A percentile compares a stretch with the other conserved stretches of the same genome.
These are phyloP conservation scores for Tuber borchii DNA, from an alignment of 495 filamentous ascomycete genomes.

Conservation along the genomic window DNA sequence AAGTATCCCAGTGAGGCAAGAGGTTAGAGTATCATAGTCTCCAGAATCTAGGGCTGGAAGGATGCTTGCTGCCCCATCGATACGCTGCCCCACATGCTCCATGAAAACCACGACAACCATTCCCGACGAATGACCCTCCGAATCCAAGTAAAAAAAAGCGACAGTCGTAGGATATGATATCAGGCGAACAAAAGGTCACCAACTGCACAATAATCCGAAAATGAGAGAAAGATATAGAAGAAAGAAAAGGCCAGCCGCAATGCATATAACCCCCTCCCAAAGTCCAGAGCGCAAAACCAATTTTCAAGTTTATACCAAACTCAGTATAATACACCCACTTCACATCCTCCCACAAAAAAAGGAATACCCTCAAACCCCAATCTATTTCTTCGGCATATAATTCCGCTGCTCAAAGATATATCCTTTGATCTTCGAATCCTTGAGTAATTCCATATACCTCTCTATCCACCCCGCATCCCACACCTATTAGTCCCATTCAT, in stretches of 20 bases:
- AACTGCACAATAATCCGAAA: background rate
- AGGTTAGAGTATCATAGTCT: background rate
- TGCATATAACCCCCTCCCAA: background rate
- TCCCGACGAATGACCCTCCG: background rate
- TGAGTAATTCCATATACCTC: slow-evolving; percentile 84
- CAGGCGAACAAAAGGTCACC: background rate
- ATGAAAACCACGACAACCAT: background rate
- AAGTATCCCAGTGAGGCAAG: background rate
- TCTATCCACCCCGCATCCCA: slow-evolving; percentile 50
- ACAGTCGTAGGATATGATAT: background rate
- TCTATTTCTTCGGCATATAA: slow-evolving; percentile 45
- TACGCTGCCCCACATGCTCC: background rate
- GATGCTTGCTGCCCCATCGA: background rate
- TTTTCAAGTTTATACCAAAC: background rate
- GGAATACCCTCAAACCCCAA: slow-evolving; percentile 1
- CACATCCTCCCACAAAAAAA: background rate
- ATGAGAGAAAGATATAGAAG: background rate
- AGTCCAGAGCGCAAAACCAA: background rate
- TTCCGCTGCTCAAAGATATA: slow-evolving; percentile 92
- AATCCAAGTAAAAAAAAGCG: background rate
- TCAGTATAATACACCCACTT: background rate
- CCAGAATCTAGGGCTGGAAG: background rate
- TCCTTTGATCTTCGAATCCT: slow-evolving; percentile 75
- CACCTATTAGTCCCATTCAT: slow-evolving; percentile 4
- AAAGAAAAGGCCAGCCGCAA: background rate